Percentiles rank a stretch among this genome's conserved stretches.
Evolutionary conservation across 2,329 filamentous ascomycete genomes (phyloP).

Genomic region (Zasmidium angulare): DNA sequence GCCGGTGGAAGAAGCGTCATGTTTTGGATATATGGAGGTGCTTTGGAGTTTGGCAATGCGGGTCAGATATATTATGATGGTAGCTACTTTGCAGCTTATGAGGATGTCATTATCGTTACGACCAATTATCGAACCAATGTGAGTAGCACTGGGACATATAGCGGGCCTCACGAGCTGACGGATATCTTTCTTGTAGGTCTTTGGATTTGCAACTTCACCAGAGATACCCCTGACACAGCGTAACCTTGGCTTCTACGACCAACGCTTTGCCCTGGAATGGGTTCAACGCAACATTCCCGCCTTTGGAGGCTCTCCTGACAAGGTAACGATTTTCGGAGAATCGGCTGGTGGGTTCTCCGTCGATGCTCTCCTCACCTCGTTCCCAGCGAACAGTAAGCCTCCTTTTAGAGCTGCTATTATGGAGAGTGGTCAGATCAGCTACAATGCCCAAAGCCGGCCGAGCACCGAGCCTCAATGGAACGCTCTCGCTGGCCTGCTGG

Average conservation of each 20-base stretch:
- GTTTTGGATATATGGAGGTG: slow-evolving; percentile 39
- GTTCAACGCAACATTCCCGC: slow-evolving; percentile 38
- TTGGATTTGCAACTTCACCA: slow-evolving; percentile 42
- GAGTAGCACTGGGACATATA: slow-evolving; percentile 1
- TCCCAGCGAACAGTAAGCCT: slow-evolving; percentile 23
- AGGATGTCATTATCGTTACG: slow-evolving; percentile 38
- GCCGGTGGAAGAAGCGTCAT: slow-evolving; percentile 32
- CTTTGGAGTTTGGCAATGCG: slow-evolving; percentile 33
- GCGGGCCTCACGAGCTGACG: slow-evolving; percentile 22
- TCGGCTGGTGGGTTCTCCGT: slow-evolving; percentile 34
- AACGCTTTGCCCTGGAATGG: slow-evolving; percentile 39
- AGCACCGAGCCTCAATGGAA: slow-evolving; percentile 27
- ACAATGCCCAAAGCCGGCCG: slow-evolving; percentile 18
- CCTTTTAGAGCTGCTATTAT: slow-evolving; percentile 38
- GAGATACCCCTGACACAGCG: slow-evolving; percentile 34
- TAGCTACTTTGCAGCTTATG: slow-evolving; percentile 34
- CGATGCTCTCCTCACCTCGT: slow-evolving; percentile 35
- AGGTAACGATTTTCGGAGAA: slow-evolving; percentile 40
- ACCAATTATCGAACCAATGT: slow-evolving; percentile 37
- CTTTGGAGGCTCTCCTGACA: slow-evolving; percentile 39
- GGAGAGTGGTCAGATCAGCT: slow-evolving; percentile 33
- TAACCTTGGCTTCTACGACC: slow-evolving; percentile 41
- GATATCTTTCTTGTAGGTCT: slow-evolving; percentile 18
- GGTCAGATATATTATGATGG: slow-evolving; percentile 34
- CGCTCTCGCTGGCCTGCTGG: slow-evolving; percentile 26